Evolutionary conservation across 139 green algal species (phyloP), one percentile per base, ranked within the genome.

Genomic region (Tetratostichococcus sp.): DNA sequence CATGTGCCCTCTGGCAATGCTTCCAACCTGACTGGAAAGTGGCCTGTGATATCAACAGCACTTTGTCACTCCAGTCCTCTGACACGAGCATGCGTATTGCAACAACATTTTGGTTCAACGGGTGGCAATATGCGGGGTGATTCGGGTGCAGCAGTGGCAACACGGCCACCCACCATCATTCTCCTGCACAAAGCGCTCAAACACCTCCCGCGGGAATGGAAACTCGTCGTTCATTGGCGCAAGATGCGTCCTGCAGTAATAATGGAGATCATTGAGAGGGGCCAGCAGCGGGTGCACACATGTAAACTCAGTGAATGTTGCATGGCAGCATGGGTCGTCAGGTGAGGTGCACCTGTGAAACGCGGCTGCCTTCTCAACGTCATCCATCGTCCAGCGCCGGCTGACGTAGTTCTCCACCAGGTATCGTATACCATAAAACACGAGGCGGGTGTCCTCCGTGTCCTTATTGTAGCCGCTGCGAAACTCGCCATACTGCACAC

Each of bases 11-110:
- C 93, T n/a, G 81, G 85, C 67, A 97, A 67, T 0, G 90, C 88
- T 82, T 97, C 76, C n/a, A 97, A 72, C 67, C 82, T 94, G 1
- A 97, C 81, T 0, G 93, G 93, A 82, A 97, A 96, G 83, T 94
- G 92, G 14, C 92, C 88, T 93, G 82, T 30, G 73, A 21, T 5
- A 59, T 35, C n/a, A n/a, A n/a, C n/a, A n/a, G n/a, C n/a, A n/a
- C n/a, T n/a, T n/a, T n/a, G n/a, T n/a, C n/a, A n/a, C n/a, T n/a
- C n/a, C n/a, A n/a, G n/a, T n/a, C n/a, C n/a, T n/a, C n/a, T n/a
- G n/a, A n/a, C n/a, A n/a, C n/a, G n/a, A n/a, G n/a, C n/a, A n/a
- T n/a, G n/a, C n/a, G n/a, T n/a, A n/a, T n/a, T n/a, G n/a, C n/a
- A n/a, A n/a, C n/a, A n/a, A n/a, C n/a, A n/a, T n/a, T n/a, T n/a